phyloP scores from a whole-genome alignment of 371 early-diverging fungal species.

The Haplosporangium sp. region DNA sequence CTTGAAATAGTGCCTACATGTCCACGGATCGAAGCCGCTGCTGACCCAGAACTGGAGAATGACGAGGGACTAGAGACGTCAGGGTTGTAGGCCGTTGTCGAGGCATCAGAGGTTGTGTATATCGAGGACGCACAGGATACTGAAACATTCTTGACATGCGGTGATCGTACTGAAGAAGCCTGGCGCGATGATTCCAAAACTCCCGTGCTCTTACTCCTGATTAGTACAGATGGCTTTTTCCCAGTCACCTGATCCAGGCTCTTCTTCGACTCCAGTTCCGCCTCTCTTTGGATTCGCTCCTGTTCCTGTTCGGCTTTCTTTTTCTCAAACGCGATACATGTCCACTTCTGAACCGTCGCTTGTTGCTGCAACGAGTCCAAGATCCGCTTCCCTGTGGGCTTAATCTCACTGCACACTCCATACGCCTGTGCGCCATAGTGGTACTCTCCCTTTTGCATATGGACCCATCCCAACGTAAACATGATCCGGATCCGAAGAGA shows the following conservation, averaged over 20 bases:
- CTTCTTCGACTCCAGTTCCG: neutral
- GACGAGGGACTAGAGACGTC: slow-evolving; percentile 44
- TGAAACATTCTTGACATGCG: neutral
- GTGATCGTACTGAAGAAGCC: neutral
- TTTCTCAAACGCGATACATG: slow-evolving; percentile 21
- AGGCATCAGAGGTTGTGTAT: slow-evolving; percentile 6
- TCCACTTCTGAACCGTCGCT: slow-evolving; percentile 23
- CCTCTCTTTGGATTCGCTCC: neutral
- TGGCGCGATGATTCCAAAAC: neutral
- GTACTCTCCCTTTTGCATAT: slow-evolving; percentile 44
- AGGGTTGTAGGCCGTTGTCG: slow-evolving; percentile 3
- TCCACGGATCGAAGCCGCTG: slow-evolving; percentile 13
- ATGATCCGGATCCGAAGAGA: slow-evolving; percentile 45
- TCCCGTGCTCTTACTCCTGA: neutral
- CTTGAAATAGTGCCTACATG: slow-evolving; percentile 13
- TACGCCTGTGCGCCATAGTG: slow-evolving; percentile 45
- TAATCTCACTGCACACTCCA: slow-evolving; percentile 48
- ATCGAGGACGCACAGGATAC: slow-evolving; percentile 7
- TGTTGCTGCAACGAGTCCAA: slow-evolving; percentile 31
- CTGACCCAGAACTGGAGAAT: slow-evolving; percentile 20
- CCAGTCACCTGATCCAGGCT: neutral
- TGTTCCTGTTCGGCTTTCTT: slow-evolving; percentile 11
- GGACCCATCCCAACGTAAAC: slow-evolving; percentile 53
- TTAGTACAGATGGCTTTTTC: neutral
- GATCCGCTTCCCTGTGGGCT: slow-evolving; percentile 22